Percentiles rank a stretch among this genome's conserved stretches.
Conservation (phyloP, 768 basidiomycete species). For the Mycena maculata region DNA sequence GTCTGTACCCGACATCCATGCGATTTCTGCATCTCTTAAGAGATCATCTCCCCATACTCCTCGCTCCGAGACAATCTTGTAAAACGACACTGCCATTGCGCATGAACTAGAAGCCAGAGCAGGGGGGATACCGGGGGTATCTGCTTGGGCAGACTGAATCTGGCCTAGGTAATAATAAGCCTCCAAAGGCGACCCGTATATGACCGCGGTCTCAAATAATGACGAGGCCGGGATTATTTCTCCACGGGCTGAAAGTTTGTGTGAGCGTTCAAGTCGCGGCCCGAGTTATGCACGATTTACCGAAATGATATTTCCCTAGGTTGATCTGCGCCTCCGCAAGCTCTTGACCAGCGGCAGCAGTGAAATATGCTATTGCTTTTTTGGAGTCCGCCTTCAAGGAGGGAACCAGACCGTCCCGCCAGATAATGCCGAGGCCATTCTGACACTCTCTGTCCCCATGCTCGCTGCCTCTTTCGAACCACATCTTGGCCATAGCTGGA, state of each 20-base stretch:
- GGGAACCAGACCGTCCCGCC: constrained; percentile 86
- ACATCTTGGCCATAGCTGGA: constrained; percentile 82
- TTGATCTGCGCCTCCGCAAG: constrained; percentile 94
- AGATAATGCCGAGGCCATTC: constrained; percentile 92
- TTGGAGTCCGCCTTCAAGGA: constrained; percentile 72
- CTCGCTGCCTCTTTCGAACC: constrained; percentile 90
- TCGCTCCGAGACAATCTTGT: constrained; percentile 91
- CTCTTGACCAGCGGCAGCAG: constrained; percentile 85
- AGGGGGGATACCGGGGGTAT: constrained; percentile 53
- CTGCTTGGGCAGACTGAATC: constrained; percentile 74
- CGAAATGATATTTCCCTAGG: constrained; percentile 82
- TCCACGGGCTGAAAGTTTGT: constrained; percentile 63
- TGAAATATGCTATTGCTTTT: constrained; percentile 76
- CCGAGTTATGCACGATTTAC: constrained; percentile 49
- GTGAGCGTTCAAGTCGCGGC: constrained; percentile 20
- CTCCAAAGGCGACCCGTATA: constrained; percentile 92
- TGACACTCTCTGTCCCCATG: constrained; percentile 89
- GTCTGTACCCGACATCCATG: constrained; percentile 77
- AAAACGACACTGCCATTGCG: constrained; percentile 90
- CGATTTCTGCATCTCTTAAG: constrained; percentile 80
- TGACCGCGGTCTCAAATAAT: constrained; percentile 87
- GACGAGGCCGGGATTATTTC: constrained; percentile 75
- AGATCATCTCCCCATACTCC: constrained; percentile 90
- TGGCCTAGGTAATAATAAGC: constrained; percentile 94
- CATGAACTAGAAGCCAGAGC: constrained; percentile 79